Evolutionary conservation across 805 yeast species (phyloP).

Genomic region (Candida alai): DNA sequence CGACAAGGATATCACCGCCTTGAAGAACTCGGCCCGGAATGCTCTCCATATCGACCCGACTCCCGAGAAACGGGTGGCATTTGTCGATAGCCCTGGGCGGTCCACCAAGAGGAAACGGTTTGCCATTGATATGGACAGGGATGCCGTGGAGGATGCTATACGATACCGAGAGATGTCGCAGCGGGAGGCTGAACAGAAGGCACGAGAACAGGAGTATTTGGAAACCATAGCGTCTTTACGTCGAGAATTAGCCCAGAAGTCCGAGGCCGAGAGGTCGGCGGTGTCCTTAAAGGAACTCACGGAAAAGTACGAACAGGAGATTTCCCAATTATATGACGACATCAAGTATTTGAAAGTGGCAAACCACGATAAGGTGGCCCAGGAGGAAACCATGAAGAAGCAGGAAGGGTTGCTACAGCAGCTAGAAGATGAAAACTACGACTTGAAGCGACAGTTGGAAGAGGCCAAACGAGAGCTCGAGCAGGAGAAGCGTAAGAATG

Average conservation of each 20-base stretch:
- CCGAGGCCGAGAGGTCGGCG: background rate
- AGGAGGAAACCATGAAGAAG: conserved; percentile 6
- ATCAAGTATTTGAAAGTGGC: background rate
- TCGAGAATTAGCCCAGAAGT: too few species aligned
- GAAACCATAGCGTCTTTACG: background rate
- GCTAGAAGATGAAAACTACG: conserved; percentile 7
- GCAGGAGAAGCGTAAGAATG: conserved; percentile 3
- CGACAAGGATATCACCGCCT: conserved; percentile 12
- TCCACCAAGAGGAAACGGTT: background rate
- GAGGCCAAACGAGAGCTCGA: conserved; percentile 11
- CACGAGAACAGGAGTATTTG: background rate
- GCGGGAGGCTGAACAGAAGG: background rate
- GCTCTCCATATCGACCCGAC: conserved; percentile 9
- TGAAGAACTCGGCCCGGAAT: conserved; percentile 16
- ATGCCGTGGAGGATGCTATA: conserved; percentile 14
- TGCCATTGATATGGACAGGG: conserved; percentile 11
- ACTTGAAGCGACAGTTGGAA: conserved; percentile 3
- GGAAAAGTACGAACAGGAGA: conserved; percentile 5
- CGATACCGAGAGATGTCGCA: background rate
- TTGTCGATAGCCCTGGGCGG: conserved; percentile 7
- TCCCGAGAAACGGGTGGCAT: conserved; percentile 14
- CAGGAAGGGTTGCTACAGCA: conserved; percentile 5
- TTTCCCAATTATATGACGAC: conserved; percentile 6
- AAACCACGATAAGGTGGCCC: background rate
- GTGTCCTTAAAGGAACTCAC: conserved; percentile 1